A percentile compares a stretch with the other conserved stretches of the same genome.
Conservation (phyloP, 306 rosid species). For the Delonix regia region DNA sequence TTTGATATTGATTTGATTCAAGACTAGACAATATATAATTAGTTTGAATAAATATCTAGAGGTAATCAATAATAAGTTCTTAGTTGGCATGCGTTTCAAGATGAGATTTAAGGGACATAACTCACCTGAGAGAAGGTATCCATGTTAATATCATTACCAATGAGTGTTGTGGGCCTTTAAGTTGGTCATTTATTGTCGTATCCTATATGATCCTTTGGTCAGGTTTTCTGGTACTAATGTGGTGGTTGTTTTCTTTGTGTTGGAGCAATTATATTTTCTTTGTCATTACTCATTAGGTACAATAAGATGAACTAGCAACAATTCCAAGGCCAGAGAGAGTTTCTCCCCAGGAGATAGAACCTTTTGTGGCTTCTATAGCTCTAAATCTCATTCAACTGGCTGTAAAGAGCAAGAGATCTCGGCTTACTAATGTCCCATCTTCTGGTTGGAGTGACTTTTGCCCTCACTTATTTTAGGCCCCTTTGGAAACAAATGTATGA, state of each 20-base stretch:
- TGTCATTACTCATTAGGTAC: conserved; percentile 64
- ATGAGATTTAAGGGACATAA: conserved; percentile 92
- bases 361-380: conserved; percentile 65
- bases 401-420: conserved; percentile 63
- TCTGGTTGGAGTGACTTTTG: conserved; percentile 50
- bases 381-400: conserved; percentile 53
- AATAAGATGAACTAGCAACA: conserved; percentile 86
- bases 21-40: conserved; percentile 82
- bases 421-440: conserved; percentile 59
- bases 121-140: conserved; percentile 81
- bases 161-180: conserved; percentile 10
- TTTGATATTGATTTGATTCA: conserved; percentile 32
- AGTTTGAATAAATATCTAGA: conserved; percentile 74
- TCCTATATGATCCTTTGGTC: conserved; percentile 32
- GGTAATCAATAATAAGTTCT: conserved; percentile 56
- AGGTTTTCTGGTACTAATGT: conserved; percentile 75
- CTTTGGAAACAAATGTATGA: neutral
- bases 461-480: neutral
- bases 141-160: neutral
- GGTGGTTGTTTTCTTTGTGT: neutral
- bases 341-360: conserved; percentile 92
- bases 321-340: conserved; percentile 87
- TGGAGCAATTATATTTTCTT: neutral
- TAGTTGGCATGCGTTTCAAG: conserved; percentile 80
- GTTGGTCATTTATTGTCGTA: conserved; percentile 32